Conservation (phyloP, 139 green algal genomes). For the Auxenochlorella pyrenoidosa region DNA sequence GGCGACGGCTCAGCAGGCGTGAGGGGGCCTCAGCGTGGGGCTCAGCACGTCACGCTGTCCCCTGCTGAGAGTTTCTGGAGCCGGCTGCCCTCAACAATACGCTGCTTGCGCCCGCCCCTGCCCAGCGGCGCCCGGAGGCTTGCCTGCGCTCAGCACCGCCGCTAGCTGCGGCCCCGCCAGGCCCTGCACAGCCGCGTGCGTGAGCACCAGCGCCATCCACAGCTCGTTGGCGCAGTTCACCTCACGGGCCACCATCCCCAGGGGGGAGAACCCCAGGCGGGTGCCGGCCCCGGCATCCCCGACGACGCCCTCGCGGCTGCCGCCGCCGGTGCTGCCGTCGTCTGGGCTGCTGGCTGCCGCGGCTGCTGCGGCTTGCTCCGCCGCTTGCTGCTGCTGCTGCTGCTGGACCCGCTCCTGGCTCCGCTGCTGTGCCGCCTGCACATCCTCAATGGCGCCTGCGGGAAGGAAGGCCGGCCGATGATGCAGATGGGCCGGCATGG, state of each 20-base stretch:
- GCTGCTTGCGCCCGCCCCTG: too few species aligned
- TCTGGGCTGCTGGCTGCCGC: neutral
- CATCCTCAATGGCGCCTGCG: neutral
- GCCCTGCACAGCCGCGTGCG: conserved; percentile 47
- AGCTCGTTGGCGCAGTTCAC: conserved; percentile 87
- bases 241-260: conserved; percentile 76
- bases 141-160: conserved; percentile 15
- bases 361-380: neutral
- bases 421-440: neutral
- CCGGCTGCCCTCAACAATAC: too few species aligned
- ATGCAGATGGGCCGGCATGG: too few species aligned
- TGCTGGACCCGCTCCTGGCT: neutral
- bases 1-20: too few species aligned
- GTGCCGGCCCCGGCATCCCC: neutral
- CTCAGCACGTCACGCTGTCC: too few species aligned
- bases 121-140: too few species aligned
- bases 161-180: conserved; percentile 28
- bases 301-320: neutral
- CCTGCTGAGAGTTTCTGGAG: too few species aligned
- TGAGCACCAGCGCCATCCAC: conserved; percentile 87
- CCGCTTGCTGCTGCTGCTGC: neutral
- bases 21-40: too few species aligned
- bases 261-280: conserved; percentile 42
- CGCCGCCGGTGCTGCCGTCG: neutral
- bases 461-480: too few species aligned